Evolutionary conservation across 2,329 filamentous ascomycete genomes (phyloP), one percentile per base, ranked within the genome.

Genomic region (Aspergillus viridinutans): DNA sequence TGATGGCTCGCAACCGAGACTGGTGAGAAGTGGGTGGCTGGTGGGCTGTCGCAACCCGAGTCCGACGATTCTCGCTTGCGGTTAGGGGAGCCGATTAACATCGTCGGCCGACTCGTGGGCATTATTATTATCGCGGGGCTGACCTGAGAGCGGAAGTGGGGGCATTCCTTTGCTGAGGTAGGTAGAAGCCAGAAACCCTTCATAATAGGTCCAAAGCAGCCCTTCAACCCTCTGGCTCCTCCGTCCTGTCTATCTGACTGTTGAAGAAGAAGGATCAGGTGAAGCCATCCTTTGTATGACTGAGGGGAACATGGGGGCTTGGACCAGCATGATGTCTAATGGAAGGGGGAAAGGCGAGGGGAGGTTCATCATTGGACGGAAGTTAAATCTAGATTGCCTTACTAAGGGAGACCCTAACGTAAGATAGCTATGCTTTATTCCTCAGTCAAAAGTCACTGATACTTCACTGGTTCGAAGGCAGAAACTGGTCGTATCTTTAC

Each of bases 121-220:
- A 69, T 73, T 67, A 69, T 73, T 67, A 69, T 71, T 67, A 69
- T 71, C 61, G 65, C 64, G 67, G 66, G 65, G 63, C 61, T 54
- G 60, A 58, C 55, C 58, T 60, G 56, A 63, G 59, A 59, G 55
- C 56, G 49, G 63, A 59, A 50, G 63, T 63, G 61, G 63, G 63
- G 63, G 55, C 59, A 61, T 65, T 57, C 58, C 59, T 57, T 54
- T 60, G 57, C 59, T 52, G 53, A 57, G 48, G 49, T 42, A 40
- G 40, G 51, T 54, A 21, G 53, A 21, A 29, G 42, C 53, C 45
- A 52, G 21, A 29, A 54, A 47, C 40, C 52, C 43, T n/a, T 50
- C 35, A 42, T 45, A 20, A 29, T 50, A 25, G 52, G 9, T 47
- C 32, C 20, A 40, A 40, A 42, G 20, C 6, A 50, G 25, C 32